Evolutionary conservation across 768 basidiomycete species (phyloP).

Genomic region (Mycena rosella): DNA sequence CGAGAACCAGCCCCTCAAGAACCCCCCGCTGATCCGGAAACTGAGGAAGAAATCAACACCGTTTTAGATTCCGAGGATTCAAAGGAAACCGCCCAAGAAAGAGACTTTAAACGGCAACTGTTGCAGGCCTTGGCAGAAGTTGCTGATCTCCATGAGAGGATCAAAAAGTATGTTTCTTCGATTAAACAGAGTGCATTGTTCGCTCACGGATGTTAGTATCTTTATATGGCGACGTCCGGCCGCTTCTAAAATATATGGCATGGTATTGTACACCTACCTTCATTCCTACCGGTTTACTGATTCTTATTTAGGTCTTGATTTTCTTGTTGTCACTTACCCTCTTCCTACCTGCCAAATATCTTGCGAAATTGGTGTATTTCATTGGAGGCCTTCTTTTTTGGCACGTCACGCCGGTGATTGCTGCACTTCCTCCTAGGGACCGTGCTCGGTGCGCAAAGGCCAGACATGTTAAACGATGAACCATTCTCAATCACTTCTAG

Average conservation of each 20-base stretch:
- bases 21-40: not conserved
- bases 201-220: conserved; percentile 55
- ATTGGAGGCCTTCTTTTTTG: conserved; percentile 68
- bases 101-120: conserved; percentile 57
- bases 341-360: conserved; percentile 62
- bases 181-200: not conserved
- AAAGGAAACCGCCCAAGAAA: conserved; percentile 51
- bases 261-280: conserved; percentile 51
- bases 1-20: not conserved
- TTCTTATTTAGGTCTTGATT: conserved; percentile 51
- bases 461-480: not conserved
- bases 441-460: conserved; percentile 55
- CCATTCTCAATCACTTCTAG: conserved; percentile 42
- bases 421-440: conserved; percentile 61
- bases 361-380: conserved; percentile 63
- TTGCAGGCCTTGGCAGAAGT: conserved; percentile 60
- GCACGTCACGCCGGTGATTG: conserved; percentile 72
- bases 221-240: conserved; percentile 74
- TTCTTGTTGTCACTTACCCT: conserved; percentile 54
- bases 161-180: conserved; percentile 65
- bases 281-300: conserved; percentile 22
- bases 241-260: conserved; percentile 61
- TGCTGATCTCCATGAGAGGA: conserved; percentile 72
- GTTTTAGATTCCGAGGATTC: conserved; percentile 35
- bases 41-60: conserved; percentile 21